A percentile compares a stretch with the other conserved stretches of the same genome.
Conservation (phyloP, 148 eudicot species). For the Simmondsia chinensis region DNA sequence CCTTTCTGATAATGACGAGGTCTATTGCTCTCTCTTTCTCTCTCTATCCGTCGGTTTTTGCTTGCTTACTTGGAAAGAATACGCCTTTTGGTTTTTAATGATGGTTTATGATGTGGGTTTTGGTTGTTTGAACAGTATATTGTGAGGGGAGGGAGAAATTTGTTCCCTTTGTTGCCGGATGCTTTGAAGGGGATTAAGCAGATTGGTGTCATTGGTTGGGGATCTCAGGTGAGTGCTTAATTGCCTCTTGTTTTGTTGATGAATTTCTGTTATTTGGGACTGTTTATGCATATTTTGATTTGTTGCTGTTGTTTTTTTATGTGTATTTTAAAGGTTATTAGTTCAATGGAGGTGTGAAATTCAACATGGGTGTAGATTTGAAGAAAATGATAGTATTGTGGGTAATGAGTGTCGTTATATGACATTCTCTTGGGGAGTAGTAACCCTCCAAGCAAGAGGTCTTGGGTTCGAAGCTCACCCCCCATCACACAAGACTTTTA, state of each 20-base stretch:
- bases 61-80: not conserved
- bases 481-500: too few relatives aligned
- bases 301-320: too few relatives aligned
- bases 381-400: too few relatives aligned
- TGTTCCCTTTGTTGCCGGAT: constrained; percentile 63
- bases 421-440: too few relatives aligned
- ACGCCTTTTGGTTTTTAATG: not conserved
- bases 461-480: too few relatives aligned
- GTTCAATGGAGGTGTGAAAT: too few relatives aligned
- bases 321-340: too few relatives aligned
- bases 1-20: constrained; percentile 66
- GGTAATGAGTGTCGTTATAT: not conserved
- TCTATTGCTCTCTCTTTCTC: constrained; percentile 2
- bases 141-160: constrained; percentile 72
- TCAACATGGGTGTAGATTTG: too few relatives aligned
- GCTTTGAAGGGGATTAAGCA: constrained; percentile 83
- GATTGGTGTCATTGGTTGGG: constrained; percentile 99
- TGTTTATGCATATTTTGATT: too few relatives aligned
- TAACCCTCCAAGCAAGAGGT: too few relatives aligned
- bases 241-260: not conserved
- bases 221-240: constrained; percentile 63
- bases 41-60: not conserved
- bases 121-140: constrained; percentile 31
- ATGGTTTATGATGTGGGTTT: not conserved
- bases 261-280: not conserved